Conservation (phyloP, 176 grass and related monocot genomes). For the Triticum timopheevii region DNA sequence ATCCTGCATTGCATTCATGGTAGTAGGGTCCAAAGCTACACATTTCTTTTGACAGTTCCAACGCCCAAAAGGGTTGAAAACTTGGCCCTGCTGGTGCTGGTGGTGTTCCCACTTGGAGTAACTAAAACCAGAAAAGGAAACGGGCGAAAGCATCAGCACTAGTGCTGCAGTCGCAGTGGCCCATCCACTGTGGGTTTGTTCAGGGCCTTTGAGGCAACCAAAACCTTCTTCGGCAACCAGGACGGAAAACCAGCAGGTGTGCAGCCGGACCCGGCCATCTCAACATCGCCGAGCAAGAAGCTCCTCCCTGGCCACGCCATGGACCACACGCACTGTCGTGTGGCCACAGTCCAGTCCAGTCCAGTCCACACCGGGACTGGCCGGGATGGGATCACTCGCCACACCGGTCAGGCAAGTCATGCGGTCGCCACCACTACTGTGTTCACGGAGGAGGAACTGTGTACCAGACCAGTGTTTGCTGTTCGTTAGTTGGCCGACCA, state of each 20-base stretch:
- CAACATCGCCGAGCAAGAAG: not conserved
- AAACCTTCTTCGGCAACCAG: not conserved
- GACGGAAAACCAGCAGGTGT: too few species aligned
- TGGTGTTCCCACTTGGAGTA: not conserved
- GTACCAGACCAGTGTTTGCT: not conserved
- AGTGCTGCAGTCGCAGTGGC: too few species aligned
- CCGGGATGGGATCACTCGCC: not conserved
- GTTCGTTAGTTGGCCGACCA: conserved; percentile 20
- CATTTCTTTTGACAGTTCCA: not conserved
- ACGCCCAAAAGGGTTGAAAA: not conserved
- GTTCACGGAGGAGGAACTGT: not conserved
- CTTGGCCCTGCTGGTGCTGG: not conserved
- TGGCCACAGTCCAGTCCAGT: not conserved
- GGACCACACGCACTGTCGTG: conserved; percentile 1
- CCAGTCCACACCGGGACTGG: not conserved
- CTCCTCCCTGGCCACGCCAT: not conserved
- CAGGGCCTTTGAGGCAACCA: not conserved
- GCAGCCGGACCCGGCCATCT: conserved; percentile 4
- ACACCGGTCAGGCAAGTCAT: too few species aligned
- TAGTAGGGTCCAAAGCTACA: not conserved
- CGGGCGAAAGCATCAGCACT: not conserved
- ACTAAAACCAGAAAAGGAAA: not conserved
- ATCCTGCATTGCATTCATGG: not conserved
- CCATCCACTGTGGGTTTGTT: too few species aligned
- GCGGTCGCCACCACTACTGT: not conserved